Evolutionary conservation across 805 yeast species (phyloP).

Genomic region (Scheffersomyces lignosus): DNA sequence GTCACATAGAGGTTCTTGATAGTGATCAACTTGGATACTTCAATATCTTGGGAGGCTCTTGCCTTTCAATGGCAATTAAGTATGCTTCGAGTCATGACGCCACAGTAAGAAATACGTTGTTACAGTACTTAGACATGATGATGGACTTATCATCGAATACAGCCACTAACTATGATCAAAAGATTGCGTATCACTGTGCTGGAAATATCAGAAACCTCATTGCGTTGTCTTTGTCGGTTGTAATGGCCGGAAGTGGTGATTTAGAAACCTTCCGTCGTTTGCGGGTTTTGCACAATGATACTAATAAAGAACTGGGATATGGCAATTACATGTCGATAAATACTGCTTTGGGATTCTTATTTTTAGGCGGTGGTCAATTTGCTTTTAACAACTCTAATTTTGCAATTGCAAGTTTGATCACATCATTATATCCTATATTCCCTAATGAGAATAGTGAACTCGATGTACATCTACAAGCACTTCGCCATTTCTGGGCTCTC

Average conservation of each 20-base stretch:
- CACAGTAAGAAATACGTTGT: conserved; percentile 53
- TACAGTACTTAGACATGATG: conserved; percentile 55
- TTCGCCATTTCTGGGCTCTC: conserved; percentile 88
- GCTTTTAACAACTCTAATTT: conserved; percentile 66
- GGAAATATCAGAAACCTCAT: conserved; percentile 57
- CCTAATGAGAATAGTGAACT: conserved; percentile 46
- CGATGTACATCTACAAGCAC: conserved; percentile 75
- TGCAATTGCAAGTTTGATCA: conserved; percentile 66
- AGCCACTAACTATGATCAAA: conserved; percentile 55
- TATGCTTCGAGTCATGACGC: conserved; percentile 68
- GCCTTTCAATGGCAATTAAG: conserved; percentile 72
- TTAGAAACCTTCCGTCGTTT: conserved; percentile 71
- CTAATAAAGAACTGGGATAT: conserved; percentile 47
- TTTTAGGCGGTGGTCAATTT: conserved; percentile 90
- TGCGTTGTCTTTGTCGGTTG: conserved; percentile 63
- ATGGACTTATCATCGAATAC: conserved; percentile 43
- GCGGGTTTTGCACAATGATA: conserved; percentile 64
- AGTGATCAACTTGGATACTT: conserved; percentile 63
- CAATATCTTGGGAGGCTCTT: conserved; percentile 70
- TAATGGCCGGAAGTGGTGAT: conserved; percentile 94
- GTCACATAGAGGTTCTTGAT: conserved; percentile 34
- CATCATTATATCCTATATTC: conserved; percentile 77
- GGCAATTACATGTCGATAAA: conserved; percentile 78
- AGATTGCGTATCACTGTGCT: conserved; percentile 54
- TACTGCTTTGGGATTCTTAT: conserved; percentile 82